phyloP scores from a whole-genome alignment of 805 yeast genomes.

The Saccharomyces mikatae region DNA sequence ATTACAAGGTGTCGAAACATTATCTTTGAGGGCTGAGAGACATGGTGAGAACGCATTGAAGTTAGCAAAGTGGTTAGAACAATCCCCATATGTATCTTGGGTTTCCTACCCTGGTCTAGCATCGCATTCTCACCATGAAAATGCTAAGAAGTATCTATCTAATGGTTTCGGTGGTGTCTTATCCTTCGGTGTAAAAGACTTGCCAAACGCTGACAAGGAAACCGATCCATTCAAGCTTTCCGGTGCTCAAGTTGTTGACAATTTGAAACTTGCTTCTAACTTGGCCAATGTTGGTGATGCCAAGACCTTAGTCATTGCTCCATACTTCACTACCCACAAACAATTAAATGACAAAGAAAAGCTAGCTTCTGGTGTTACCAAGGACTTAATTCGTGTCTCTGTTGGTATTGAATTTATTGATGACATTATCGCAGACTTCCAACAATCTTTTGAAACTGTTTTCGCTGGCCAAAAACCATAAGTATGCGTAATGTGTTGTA shows the following conservation, averaged over 20 bases:
- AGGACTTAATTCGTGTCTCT: constrained; percentile 80
- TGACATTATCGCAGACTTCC: constrained; percentile 82
- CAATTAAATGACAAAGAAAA: constrained; percentile 81
- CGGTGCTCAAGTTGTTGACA: constrained; percentile 79
- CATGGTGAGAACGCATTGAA: constrained; percentile 76
- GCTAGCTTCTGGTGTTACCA: constrained; percentile 74
- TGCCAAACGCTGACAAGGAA: constrained; percentile 39
- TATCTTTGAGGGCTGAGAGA: constrained; percentile 89
- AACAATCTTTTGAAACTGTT: constrained; percentile 69
- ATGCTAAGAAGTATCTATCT: constrained; percentile 72
- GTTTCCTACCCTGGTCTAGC: constrained; percentile 89
- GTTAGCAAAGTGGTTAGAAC: constrained; percentile 70
- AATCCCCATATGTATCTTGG: constrained; percentile 69
- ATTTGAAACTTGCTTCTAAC: constrained; percentile 76
- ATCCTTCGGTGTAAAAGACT: constrained; percentile 78
- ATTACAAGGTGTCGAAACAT: constrained; percentile 88
- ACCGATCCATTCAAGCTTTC: constrained; percentile 60
- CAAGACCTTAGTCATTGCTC: constrained; percentile 91
- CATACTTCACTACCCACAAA: constrained; percentile 92
- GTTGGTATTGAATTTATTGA: constrained; percentile 89
- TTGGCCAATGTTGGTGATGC: constrained; percentile 96
- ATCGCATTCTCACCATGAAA: constrained; percentile 67
- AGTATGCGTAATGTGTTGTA: constrained; percentile 1
- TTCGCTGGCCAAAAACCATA: constrained; percentile 30
- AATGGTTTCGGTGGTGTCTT: constrained; percentile 82